Base-by-base conservation (phyloP, 164 flowering plant species). In the Tinospora cordifolia region DNA sequence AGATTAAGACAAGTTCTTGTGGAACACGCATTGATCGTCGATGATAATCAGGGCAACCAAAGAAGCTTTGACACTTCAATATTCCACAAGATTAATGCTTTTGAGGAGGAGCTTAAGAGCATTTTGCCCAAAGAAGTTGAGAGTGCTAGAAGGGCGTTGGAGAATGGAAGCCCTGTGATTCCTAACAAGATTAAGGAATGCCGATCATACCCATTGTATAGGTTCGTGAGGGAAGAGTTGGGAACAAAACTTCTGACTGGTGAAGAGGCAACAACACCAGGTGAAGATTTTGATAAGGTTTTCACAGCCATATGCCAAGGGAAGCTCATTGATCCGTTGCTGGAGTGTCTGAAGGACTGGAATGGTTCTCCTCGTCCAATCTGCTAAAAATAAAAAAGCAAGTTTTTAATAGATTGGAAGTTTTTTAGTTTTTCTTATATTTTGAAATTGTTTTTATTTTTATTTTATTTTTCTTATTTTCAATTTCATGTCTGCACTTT, bases 251-350 rank as follows among this genome's bases (percentile, higher is more conserved):
- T 79, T 24, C 39, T 84, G 46, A 87, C 83, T 14, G 88, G 91
- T 0, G 87, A 87, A 68, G 81, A 82, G 49, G 76, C 63, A 0
- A 77, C 63, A 24, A 83, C 88, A 0, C 87, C 88, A 1, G 88
- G 88, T 0, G 88, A 87, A 74, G 88, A 81, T 47, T 84, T 78
- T 38, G 90, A 86, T 36, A 79, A 82, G 75, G 87, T 87, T n/a
- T 87, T 83, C 40, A 19, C 74, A 3, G 91, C 87, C 0, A 79
- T 86, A 0, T 79, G 87, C 64, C 75, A 81, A 8, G 85, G 87
- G 25, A 83, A 83, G 71, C 11, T 87, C 65, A 80, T 83, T 25
- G 89, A 86, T 68, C 88, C 89, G 6, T 39, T 87, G 44, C 76
- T 86, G 1, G 82, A 86, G 5, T 86, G 88, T 66, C 71, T 87